phyloP scores from a whole-genome alignment of 768 basidiomycete genomes.

The Rhodosporidiobolus odoratus region DNA sequence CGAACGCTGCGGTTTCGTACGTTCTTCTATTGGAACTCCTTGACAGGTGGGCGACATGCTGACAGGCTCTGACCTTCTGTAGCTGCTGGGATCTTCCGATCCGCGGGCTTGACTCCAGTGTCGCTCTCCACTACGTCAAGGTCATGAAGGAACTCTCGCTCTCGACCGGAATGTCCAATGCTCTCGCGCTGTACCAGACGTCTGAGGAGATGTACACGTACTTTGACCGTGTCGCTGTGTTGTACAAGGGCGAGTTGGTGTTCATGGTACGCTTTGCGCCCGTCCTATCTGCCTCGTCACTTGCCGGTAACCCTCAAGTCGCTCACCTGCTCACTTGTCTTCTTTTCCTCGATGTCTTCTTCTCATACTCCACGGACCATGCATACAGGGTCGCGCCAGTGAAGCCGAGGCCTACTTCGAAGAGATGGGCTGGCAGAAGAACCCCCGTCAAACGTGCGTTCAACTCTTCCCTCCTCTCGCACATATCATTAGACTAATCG shows the following conservation, averaged over 20 bases:
- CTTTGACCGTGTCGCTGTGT: slow-evolving; percentile 73
- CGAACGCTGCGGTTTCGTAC: slow-evolving; percentile 22
- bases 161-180: slow-evolving; percentile 23
- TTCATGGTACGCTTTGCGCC: slow-evolving; percentile 51
- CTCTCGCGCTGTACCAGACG: slow-evolving; percentile 51
- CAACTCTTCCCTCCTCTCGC: not conserved
- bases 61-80: not conserved
- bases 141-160: slow-evolving; percentile 16
- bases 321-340: too few species aligned
- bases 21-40: not conserved
- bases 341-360: too few species aligned
- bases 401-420: slow-evolving; percentile 67
- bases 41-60: too few species aligned
- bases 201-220: slow-evolving; percentile 55
- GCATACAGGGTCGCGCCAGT: slow-evolving; percentile 54
- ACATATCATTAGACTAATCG: not conserved
- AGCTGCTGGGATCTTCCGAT: not conserved
- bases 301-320: too few species aligned
- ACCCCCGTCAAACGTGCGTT: slow-evolving; percentile 41
- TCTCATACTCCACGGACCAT: not conserved
- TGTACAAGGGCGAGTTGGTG: slow-evolving; percentile 69
- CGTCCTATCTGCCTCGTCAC: too few species aligned
- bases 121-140: slow-evolving; percentile 36
- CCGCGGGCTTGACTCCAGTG: slow-evolving; percentile 45
- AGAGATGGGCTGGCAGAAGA: slow-evolving; percentile 52